phyloP scores from a whole-genome alignment of 345 rosid genomes.

The Populus deltoides region DNA sequence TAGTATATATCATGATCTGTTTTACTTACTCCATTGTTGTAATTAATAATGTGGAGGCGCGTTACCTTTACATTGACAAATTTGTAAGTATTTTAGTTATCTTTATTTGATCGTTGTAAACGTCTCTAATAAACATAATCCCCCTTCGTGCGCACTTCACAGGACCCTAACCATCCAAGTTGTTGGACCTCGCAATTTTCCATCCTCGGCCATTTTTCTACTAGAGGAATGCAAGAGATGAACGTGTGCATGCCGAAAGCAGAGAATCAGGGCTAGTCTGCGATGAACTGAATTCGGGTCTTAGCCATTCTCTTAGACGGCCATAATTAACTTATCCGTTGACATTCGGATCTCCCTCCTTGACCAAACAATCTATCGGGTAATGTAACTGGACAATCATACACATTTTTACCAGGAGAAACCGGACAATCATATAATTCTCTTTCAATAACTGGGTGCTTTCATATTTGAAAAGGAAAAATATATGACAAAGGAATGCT shows the following conservation, averaged over 20 bases:
- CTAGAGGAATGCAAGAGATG: not conserved
- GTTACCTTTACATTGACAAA: not conserved
- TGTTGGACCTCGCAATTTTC: not conserved
- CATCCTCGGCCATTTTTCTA: not conserved
- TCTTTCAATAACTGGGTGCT: not conserved
- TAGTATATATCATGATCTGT: not conserved
- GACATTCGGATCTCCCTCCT: not conserved
- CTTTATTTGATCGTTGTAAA: no score
- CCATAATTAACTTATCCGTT: not conserved
- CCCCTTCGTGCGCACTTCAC: not conserved
- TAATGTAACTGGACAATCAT: not conserved
- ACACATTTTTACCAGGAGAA: not conserved
- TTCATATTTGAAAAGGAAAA: not conserved
- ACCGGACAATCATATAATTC: not conserved
- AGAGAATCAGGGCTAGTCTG: not conserved
- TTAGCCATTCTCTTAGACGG: not conserved
- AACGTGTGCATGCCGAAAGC: not conserved
- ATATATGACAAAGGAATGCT: not conserved
- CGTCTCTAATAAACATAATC: not conserved
- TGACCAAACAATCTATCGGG: not conserved
- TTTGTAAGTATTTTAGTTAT: no score
- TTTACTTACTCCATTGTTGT: constrained; percentile 17
- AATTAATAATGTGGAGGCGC: constrained; percentile 16
- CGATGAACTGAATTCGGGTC: not conserved
- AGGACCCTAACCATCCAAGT: not conserved